Conservation (phyloP, 441 rosid species). For the Kokia cookei region DNA sequence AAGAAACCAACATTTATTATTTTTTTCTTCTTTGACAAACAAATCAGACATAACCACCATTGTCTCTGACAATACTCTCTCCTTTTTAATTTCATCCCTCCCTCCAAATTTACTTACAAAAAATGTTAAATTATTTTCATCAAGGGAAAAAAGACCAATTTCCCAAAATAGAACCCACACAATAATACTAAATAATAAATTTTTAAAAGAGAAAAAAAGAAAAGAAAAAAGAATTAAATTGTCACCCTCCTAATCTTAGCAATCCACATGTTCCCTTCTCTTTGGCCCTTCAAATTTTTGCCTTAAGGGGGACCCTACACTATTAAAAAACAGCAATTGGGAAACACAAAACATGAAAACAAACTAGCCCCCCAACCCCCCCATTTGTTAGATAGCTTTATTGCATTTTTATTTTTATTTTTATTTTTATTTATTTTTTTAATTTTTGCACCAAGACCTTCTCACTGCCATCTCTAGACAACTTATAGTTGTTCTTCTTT, state of each 20-base stretch:
- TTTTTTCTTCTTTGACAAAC: neutral
- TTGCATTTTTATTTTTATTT: neutral
- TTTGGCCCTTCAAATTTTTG: neutral
- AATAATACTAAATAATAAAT: neutral
- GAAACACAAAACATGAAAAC: slow-evolving; percentile 33
- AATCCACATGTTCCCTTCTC: slow-evolving; percentile 13
- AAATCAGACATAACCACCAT: neutral
- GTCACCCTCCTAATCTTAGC: slow-evolving; percentile 7
- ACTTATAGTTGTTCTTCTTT: neutral
- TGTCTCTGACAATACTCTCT: neutral
- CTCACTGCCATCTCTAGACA: neutral
- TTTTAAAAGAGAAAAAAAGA: neutral
- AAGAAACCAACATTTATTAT: neutral
- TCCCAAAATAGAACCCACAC: neutral
- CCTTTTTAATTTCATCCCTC: neutral
- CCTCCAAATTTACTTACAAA: neutral
- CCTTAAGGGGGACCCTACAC: slow-evolving; percentile 4
- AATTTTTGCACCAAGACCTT: neutral
- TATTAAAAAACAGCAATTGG: neutral
- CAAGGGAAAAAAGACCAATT: neutral
- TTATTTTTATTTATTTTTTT: neutral
- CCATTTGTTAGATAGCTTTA: slow-evolving; percentile 6
- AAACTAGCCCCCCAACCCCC: slow-evolving; percentile 6
- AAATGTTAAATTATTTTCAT: neutral
- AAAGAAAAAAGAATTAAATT: neutral